Evolutionary conservation across 306 rosid species (phyloP), one percentile per base, ranked within the genome.

Genomic region (Pyrus pyrifolia): DNA sequence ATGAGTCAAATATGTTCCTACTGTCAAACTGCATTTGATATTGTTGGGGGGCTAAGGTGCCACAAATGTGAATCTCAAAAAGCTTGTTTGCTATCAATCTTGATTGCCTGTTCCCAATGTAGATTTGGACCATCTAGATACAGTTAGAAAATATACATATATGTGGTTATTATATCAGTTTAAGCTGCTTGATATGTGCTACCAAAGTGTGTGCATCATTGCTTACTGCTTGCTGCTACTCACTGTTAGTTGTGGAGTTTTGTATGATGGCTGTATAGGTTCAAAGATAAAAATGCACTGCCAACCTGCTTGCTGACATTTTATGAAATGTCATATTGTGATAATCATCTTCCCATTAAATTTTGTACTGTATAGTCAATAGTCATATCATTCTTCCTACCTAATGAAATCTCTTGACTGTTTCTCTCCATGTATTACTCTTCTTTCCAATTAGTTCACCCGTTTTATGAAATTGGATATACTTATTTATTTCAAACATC

Each of bases 401-500:
- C n/a, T 68, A 21, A 35, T 61, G 76, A 66, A 51, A 45, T 33
- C 46, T 65, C 12, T 63, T 35, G 45, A 19, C 7, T 75, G 40
- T 17, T 71, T 76, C 6, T 40, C 30, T 45, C 6, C 38, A 25
- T 83, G n/a, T 31, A 76, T 73, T 62, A 29, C 4, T 68, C 45
- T 57, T 57, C 58, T 67, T 75, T n/a, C 42, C 22, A 71, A 6
- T 66, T 60, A 21, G 42, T 73, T 10, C 77, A n/a, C 38, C 71
- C 45, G 22, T 35, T 51, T 57, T 62, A 53, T 72, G 68, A 49
- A 40, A 72, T 72, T 79, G 71, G 42, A 67, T 70, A 84, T 78
- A 51, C 73, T 86, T 76, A 88, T 80, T 72, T 79, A 81, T 81
- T 81, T 93, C 73, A 76, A 80, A 77, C 78, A 38, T 82, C 85